phyloP scores from a whole-genome alignment of 2,329 filamentous ascomycete species.

The Pseudocercospora fuligena region DNA sequence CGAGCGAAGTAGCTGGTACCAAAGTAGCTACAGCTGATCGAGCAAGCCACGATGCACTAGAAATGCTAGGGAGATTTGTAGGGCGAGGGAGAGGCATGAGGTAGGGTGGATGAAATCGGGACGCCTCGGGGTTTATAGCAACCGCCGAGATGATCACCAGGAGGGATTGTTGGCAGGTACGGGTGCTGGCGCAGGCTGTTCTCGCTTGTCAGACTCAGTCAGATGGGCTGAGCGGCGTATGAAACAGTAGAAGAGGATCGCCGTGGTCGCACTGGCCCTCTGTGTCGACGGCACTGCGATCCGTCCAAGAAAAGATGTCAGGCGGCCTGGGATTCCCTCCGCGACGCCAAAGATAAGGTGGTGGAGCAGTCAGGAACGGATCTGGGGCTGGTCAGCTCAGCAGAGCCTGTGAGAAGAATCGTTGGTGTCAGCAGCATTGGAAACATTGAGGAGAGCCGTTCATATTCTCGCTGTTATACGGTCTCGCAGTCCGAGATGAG shows the following conservation, averaged over 20 bases:
- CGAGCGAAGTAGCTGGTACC: constrained; percentile 5
- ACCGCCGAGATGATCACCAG: constrained; percentile 2
- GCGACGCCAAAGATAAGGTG: constrained; percentile 3
- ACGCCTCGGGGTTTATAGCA: constrained; percentile 15
- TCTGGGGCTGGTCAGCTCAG: not conserved
- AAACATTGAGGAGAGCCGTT: constrained; percentile 11
- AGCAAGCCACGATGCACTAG: constrained; percentile 10
- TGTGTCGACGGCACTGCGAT: not conserved
- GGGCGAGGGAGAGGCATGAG: constrained; percentile 14
- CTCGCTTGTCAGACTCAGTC: not conserved
- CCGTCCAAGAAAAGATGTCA: constrained; percentile 11
- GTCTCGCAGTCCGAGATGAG: not conserved
- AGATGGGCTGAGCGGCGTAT: not conserved
- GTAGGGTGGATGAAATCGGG: constrained; percentile 18
- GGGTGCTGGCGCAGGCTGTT: not conserved
- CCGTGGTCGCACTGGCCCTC: not conserved
- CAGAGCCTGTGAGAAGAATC: not conserved
- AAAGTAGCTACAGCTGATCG: constrained; percentile 5
- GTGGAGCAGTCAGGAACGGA: constrained; percentile 11
- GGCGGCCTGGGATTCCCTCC: constrained; percentile 4
- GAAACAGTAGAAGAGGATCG: not conserved
- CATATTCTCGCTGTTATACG: constrained; percentile 6
- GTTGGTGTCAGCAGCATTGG: constrained; percentile 6
- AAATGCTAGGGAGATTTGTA: not conserved
- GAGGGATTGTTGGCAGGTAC: constrained; percentile 7